Conservation (phyloP, 164 flowering plant species). For the Sextonia rubra region DNA sequence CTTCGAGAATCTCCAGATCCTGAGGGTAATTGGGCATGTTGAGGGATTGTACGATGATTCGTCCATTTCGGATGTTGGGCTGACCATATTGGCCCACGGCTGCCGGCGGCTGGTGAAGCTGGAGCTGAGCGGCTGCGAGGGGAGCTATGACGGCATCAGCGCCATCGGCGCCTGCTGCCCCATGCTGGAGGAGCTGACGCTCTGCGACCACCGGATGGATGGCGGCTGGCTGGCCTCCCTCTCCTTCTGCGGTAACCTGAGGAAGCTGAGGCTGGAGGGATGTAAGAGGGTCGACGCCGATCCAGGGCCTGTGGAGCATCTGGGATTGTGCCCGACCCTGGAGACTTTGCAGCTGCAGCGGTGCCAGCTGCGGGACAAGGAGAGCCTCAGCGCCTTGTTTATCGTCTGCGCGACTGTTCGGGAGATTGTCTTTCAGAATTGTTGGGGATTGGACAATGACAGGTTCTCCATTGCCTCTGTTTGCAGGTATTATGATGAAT, state of each 20-base stretch:
- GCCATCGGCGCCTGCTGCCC: constrained; percentile 89
- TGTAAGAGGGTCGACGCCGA: constrained; percentile 61
- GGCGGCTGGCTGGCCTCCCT: constrained; percentile 85
- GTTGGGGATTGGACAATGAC: constrained; percentile 84
- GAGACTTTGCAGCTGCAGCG: constrained; percentile 68
- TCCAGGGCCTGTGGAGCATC: constrained; percentile 60
- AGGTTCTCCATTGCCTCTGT: constrained; percentile 46
- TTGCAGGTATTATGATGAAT: constrained; percentile 53
- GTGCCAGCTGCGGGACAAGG: constrained; percentile 76
- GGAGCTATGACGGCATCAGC: constrained; percentile 89
- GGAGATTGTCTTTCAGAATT: constrained; percentile 63
- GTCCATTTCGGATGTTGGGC: constrained; percentile 72
- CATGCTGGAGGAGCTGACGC: constrained; percentile 84
- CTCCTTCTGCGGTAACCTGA: constrained; percentile 76
- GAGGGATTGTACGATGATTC: constrained; percentile 56
- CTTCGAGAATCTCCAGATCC: constrained; percentile 67
- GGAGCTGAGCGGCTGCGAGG: constrained; percentile 88
- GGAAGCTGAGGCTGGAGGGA: constrained; percentile 65
- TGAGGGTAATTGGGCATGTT: constrained; percentile 59
- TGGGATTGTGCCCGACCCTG: constrained; percentile 67
- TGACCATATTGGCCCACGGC: constrained; percentile 88
- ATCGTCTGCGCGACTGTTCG: constrained; percentile 49
- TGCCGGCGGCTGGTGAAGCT: constrained; percentile 83
- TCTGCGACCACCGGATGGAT: constrained; percentile 75
- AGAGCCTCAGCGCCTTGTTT: constrained; percentile 53